phyloP scores from a whole-genome alignment of 2,329 filamentous ascomycete species.

The Penicillium olsonii region DNA sequence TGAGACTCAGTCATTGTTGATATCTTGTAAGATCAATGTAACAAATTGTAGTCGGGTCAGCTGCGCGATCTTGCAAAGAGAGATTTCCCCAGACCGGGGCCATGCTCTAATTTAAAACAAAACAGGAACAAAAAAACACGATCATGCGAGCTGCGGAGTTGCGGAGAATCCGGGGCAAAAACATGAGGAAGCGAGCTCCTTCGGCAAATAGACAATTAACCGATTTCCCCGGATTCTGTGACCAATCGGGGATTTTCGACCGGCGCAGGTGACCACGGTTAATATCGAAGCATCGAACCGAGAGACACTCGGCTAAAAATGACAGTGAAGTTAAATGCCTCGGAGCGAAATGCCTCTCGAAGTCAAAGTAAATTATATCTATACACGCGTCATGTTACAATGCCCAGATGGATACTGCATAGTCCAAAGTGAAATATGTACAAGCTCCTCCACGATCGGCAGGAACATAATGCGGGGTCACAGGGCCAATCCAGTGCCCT shows the following conservation, averaged over 20 bases:
- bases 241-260: constrained; percentile 8
- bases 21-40: background rate
- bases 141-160: background rate
- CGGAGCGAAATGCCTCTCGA: background rate
- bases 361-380: background rate
- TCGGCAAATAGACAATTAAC: constrained; percentile 9
- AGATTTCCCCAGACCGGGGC: constrained; percentile 7
- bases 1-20: constrained; percentile 4
- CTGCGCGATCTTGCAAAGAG: background rate
- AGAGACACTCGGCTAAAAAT: too few species aligned
- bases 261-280: background rate
- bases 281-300: background rate
- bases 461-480: constrained; percentile 13
- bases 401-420: too few species aligned
- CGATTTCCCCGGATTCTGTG: constrained; percentile 10
- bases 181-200: constrained; percentile 1
- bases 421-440: background rate
- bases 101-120: constrained; percentile 7
- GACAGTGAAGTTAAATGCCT: background rate
- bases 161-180: constrained; percentile 8
- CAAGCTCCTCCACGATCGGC: constrained; percentile 5
- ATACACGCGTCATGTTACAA: background rate
- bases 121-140: too few species aligned
- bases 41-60: background rate
- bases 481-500: constrained; percentile 78